These are phyloP conservation scores for Gynochthodes officinalis DNA, from an alignment of 257 asterid genomes.

Conservation along the genomic window DNA sequence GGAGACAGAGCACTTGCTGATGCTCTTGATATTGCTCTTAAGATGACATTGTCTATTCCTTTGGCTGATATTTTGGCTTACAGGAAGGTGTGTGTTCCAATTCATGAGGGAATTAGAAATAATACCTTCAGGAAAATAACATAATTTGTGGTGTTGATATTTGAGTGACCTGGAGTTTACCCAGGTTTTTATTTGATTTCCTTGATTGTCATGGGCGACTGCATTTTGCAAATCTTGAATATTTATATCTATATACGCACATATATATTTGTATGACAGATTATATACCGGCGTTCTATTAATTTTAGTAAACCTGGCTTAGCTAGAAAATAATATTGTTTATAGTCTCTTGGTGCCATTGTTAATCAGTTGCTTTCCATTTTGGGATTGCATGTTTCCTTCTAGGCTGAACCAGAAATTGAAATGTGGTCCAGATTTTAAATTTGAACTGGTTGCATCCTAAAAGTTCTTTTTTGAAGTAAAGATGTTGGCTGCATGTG, in stretches of 20 bases:
- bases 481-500: too few species aligned
- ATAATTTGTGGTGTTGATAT: background rate
- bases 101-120: background rate
- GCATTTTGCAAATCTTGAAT: background rate
- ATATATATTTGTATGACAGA: too few species aligned
- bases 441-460: background rate
- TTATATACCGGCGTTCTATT: background rate
- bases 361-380: background rate
- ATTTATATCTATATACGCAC: background rate
- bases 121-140: background rate
- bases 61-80: slow-evolving; percentile 85
- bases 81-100: slow-evolving; percentile 64
- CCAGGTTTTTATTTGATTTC: background rate
- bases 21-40: slow-evolving; percentile 86
- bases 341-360: background rate
- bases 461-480: background rate
- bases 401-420: background rate
- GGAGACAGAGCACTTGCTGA: slow-evolving; percentile 99
- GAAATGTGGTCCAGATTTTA: background rate
- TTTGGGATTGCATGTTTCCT: background rate
- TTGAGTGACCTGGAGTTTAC: background rate
- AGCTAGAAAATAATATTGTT: background rate
- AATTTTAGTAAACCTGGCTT: background rate
- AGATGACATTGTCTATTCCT: slow-evolving; percentile 85
- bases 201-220: background rate